These are phyloP conservation scores for Tardiomyces blankii DNA, from an alignment of 1,139 yeast genomes.

Conservation along the genomic window DNA sequence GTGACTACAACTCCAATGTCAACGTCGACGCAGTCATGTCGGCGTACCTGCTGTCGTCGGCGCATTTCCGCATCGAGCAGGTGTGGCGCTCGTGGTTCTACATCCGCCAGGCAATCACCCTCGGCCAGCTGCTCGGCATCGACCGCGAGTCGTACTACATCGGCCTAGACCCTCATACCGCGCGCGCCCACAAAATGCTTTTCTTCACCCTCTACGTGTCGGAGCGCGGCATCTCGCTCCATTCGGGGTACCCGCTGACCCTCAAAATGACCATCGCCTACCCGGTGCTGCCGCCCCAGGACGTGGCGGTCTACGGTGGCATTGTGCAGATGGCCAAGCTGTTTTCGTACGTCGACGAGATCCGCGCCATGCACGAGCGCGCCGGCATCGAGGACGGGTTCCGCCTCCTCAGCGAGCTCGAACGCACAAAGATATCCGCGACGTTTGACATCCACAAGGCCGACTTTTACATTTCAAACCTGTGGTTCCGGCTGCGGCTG, in stretches of 20 bases:
- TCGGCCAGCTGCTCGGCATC: constrained; percentile 9
- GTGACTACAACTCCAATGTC: constrained; percentile 1
- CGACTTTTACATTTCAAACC: too few relatives aligned
- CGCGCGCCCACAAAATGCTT: constrained; percentile 5
- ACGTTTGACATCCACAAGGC: too few relatives aligned
- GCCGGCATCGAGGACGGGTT: too few relatives aligned
- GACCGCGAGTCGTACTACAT: constrained; percentile 8
- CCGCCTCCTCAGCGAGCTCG: too few relatives aligned
- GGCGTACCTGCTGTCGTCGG: constrained; percentile 6
- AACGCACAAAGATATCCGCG: too few relatives aligned
- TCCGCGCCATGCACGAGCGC: too few relatives aligned
- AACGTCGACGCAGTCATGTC: constrained; percentile 5
- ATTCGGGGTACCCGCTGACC: constrained; percentile 8
- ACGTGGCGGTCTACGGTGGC: constrained; percentile 1
- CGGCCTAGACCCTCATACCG: constrained; percentile 3
- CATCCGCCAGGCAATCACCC: constrained; percentile 9
- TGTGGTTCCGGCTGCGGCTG: too few relatives aligned
- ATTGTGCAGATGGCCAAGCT: constrained; percentile 8
- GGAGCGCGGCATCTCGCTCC: constrained; percentile 10
- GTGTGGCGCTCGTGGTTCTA: constrained; percentile 7
- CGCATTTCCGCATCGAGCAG: constrained; percentile 6
- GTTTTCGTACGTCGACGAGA: constrained; percentile 10
- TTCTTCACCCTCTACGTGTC: constrained; percentile 8
- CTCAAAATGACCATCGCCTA: constrained; percentile 5
- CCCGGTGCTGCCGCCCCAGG: constrained; percentile 4